Conservation (phyloP, 352 stramenopile genomes). For the Globisporangium canariense region DNA sequence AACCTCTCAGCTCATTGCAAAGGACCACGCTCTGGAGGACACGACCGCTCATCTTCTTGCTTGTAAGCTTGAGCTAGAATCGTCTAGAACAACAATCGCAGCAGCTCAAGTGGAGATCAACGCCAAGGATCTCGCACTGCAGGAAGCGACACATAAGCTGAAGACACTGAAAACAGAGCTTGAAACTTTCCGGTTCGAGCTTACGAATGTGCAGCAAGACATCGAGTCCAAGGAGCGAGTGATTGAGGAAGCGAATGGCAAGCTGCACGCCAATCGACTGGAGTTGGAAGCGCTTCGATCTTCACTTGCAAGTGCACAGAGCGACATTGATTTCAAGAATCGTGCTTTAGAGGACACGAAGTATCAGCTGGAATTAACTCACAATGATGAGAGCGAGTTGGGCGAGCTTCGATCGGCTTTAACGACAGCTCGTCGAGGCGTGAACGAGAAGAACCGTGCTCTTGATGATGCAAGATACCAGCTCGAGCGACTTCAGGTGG, state of each 20-base stretch:
- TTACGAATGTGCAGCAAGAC: conserved; percentile 7
- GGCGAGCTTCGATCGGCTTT: conserved; percentile 4
- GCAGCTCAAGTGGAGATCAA: conserved; percentile 6
- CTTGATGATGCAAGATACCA: conserved; percentile 1
- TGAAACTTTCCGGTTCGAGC: conserved; percentile 3
- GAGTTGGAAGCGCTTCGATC: conserved; percentile 8
- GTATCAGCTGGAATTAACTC: conserved; percentile 1
- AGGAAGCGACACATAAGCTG: conserved; percentile 1
- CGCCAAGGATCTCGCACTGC: conserved; percentile 2
- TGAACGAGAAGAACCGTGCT: conserved; percentile 6
- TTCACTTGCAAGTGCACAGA: conserved; percentile 6
- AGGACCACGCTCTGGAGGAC: conserved; percentile 4
- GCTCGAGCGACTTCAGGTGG: conserved; percentile 12
- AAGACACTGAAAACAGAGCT: conserved; percentile 11
- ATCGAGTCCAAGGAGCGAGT: conserved; percentile 3
- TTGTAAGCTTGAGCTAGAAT: conserved; percentile 14
- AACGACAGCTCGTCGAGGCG: not conserved
- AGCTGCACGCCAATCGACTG: conserved; percentile 5
- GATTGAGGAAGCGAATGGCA: conserved; percentile 4
- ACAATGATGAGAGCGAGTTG: conserved; percentile 8
- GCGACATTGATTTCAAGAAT: conserved; percentile 3
- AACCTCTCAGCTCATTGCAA: not conserved
- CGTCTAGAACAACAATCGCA: not conserved
- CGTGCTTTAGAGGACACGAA: conserved; percentile 3
- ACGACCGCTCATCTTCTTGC: not conserved